Base-by-base conservation (phyloP, 2,329 filamentous ascomycete genomes). In the Helotiales sp. region DNA sequence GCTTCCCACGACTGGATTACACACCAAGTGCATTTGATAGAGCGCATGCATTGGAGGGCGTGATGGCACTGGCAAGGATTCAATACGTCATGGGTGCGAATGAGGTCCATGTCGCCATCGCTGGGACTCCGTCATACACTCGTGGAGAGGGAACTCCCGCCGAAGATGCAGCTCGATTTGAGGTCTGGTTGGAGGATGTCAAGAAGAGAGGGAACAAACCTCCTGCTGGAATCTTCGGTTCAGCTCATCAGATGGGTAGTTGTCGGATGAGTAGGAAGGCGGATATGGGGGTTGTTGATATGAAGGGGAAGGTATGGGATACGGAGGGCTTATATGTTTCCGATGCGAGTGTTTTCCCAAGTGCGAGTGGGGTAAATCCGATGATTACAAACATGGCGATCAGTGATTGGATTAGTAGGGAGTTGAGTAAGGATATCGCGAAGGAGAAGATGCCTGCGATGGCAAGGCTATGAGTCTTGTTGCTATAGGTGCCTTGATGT, bases 211-310 rank as follows among this genome's bases (percentile, higher is more conserved):
- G 79, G 34, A 79, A 79, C 47, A 74, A 72, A 57, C 75, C 77
- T 17, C 81, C 83, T 0, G 74, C 79, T 34, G 75, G 78, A 25
- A 71, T 75, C 27, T 89, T 84, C 66, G 74, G 77, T 38, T 88
- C 85, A 19, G 89, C 89, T 27, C 89, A 92, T 72, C 89, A 91
- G 75, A 91, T 91, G 89, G 86, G 88, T 30, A 84, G 84, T 10
- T 89, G 87, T 67, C 77, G 87, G 4, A 92, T 92, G 89, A 83
- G 83, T 19, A 71, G 59, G 40, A 50, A 47, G 27, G 70, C 72
- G 54, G 71, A 73, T 15, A 73, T 72, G 34, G 82, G 83, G 36
- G 84, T 85, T 13, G 84, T 87, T 5, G 81, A 86, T 63, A 69
- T 74, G 19, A 73, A 69, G 59, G 84, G 84, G 4, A 76, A 72